Evolutionary conservation across 164 flowering plant genomes (phyloP).

Genomic region (Buxus sempervirens): DNA sequence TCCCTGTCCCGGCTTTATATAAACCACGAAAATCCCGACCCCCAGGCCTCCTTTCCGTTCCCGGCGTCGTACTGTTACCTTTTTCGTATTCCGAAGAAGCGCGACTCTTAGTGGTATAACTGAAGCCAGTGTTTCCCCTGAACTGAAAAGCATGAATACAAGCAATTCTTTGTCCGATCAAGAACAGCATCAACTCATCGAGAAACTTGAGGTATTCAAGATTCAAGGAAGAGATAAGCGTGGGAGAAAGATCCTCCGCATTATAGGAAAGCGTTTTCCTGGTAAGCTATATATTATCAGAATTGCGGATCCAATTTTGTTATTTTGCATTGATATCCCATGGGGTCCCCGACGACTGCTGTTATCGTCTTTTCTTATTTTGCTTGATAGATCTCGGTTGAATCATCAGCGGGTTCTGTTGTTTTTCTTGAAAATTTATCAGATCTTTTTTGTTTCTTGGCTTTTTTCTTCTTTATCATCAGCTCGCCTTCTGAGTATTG

Average conservation of each 20-base stretch:
- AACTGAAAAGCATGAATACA: constrained; percentile 16
- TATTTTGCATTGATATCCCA: too few relatives aligned
- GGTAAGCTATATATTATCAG: too few relatives aligned
- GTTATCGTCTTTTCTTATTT: too few relatives aligned
- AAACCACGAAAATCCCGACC: neutral
- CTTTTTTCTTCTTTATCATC: neutral
- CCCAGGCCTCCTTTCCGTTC: neutral
- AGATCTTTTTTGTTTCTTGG: neutral
- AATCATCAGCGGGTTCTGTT: neutral
- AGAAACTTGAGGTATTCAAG: constrained; percentile 44
- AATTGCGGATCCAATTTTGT: too few relatives aligned
- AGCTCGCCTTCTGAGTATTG: constrained; percentile 44
- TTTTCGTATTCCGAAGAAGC: too few relatives aligned
- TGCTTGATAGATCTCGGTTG: too few relatives aligned
- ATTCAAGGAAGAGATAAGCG: constrained; percentile 58
- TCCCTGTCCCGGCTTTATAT: neutral
- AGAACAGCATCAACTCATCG: constrained; percentile 35
- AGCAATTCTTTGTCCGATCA: constrained; percentile 22
- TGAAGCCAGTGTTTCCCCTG: too few relatives aligned
- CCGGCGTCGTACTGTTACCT: too few relatives aligned
- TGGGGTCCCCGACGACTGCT: too few relatives aligned
- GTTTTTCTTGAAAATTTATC: neutral
- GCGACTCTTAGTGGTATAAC: too few relatives aligned
- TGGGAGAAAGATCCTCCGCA: constrained; percentile 51
- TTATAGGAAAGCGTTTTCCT: constrained; percentile 56